Percentiles rank a stretch among this genome's conserved stretches.
These are phyloP conservation scores for Trichoderma sp. DNA, from an alignment of 2,329 filamentous ascomycete species.

Conservation along the genomic window DNA sequence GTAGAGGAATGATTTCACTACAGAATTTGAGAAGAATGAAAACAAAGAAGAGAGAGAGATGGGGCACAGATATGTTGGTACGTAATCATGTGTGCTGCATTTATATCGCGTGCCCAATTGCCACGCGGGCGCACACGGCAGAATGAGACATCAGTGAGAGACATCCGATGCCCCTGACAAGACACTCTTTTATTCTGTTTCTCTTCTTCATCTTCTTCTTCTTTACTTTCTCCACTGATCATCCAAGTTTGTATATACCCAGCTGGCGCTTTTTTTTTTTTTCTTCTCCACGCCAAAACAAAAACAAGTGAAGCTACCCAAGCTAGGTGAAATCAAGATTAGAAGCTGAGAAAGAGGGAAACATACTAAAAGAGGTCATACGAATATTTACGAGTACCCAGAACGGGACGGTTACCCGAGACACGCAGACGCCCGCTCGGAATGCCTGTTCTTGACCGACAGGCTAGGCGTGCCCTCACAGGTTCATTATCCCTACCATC, in stretches of 20 bases:
- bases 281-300: background rate
- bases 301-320: background rate
- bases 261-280: background rate
- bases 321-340: background rate
- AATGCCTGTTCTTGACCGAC: conserved; percentile 21
- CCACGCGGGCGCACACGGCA: conserved; percentile 11
- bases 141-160: conserved; percentile 19
- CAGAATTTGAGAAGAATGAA: background rate
- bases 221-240: background rate
- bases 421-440: background rate
- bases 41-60: background rate
- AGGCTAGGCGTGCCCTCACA: too few relatives aligned
- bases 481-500: background rate
- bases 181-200: background rate
- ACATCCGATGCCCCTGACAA: conserved; percentile 24
- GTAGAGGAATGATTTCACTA: background rate
- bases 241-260: background rate
- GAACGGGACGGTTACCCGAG: conserved; percentile 13
- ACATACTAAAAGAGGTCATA: background rate
- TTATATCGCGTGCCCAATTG: conserved; percentile 3
- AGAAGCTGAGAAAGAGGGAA: background rate
- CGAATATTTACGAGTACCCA: background rate
- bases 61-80: background rate
- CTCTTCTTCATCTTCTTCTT: background rate
- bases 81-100: background rate